phyloP scores from a whole-genome alignment of 192 early-diverging fungal species.

The Backusella tarrabulga region DNA sequence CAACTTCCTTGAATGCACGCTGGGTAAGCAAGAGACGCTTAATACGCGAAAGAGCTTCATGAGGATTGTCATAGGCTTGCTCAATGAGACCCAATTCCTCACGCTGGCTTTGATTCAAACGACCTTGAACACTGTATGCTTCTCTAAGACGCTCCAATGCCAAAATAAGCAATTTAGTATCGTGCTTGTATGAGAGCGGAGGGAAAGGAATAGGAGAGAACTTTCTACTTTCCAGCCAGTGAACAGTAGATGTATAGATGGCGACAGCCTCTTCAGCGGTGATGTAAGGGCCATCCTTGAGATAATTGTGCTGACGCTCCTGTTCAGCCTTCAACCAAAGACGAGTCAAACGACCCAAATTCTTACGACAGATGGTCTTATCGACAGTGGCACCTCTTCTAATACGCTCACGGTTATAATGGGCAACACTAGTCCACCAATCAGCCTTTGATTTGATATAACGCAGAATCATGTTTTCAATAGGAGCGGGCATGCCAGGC shows the following conservation, averaged over 20 bases:
- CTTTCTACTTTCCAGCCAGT: conserved; percentile 97
- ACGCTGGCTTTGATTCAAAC: conserved; percentile 93
- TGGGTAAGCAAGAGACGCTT: conserved; percentile 96
- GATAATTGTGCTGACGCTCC: conserved; percentile 98
- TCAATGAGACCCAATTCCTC: conserved; percentile 98
- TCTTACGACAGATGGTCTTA: conserved; percentile 98
- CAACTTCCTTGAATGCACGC: conserved; percentile 98
- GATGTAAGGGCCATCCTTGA: conserved; percentile 99
- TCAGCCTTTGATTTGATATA: conserved; percentile 99
- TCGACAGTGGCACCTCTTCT: conserved; percentile 98
- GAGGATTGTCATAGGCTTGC: conserved; percentile 97
- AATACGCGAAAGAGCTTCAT: conserved; percentile 81
- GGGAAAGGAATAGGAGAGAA: conserved; percentile 99
- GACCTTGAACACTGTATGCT: conserved; percentile 92
- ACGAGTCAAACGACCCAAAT: conserved; percentile 96
- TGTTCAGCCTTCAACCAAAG: conserved; percentile 99
- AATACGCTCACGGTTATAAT: conserved; percentile 99
- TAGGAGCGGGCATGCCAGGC: conserved; percentile 93
- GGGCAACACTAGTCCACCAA: conserved; percentile 98
- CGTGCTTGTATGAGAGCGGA: conserved; percentile 99
- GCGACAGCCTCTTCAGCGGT: conserved; percentile 97
- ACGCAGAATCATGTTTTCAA: conserved; percentile 98
- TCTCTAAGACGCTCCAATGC: conserved; percentile 95
- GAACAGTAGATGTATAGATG: conserved; percentile 96
- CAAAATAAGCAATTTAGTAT: conserved; percentile 96